phyloP scores from a whole-genome alignment of 345 rosid genomes.

The Ceriops tagal region DNA sequence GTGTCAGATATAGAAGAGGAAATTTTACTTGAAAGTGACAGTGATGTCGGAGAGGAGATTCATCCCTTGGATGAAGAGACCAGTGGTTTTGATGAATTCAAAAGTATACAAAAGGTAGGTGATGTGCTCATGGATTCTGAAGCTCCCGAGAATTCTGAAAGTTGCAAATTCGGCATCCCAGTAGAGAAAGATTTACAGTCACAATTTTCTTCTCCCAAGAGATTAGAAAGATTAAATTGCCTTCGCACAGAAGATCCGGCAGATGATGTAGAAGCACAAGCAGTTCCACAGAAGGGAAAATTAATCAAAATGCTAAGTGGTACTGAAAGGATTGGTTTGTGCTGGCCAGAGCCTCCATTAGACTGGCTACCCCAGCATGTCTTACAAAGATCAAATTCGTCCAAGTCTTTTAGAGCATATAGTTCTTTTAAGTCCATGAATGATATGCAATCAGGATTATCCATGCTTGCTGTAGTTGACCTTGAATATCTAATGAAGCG shows the following conservation, averaged over 20 bases:
- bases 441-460: conserved; percentile 39
- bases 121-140: conserved; percentile 1
- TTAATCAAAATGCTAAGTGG: conserved; percentile 61
- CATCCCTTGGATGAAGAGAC: conserved; percentile 70
- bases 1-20: conserved; percentile 65
- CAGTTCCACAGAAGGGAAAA: conserved; percentile 26
- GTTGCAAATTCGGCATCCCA: conserved; percentile 28
- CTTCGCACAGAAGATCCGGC: conserved; percentile 36
- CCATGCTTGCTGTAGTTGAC: conserved; percentile 62
- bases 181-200: conserved; percentile 44
- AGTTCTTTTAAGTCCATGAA: conserved; percentile 61
- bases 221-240: conserved; percentile 63
- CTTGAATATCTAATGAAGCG: conserved; percentile 60
- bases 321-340: conserved; percentile 67
- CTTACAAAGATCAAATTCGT: conserved; percentile 59
- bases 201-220: conserved; percentile 57
- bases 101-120: conserved; percentile 12
- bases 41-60: conserved; percentile 73
- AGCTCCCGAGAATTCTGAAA: conserved; percentile 8
- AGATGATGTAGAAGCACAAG: conserved; percentile 15
- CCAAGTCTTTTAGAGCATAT: conserved; percentile 54
- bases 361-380: conserved; percentile 54
- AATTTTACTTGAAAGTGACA: conserved; percentile 61
- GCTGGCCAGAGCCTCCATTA: conserved; percentile 89
- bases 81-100: conserved; percentile 18